Evolutionary conservation across 495 filamentous ascomycete species (phyloP).

Genomic region (Pseudevernia furfuracea): DNA sequence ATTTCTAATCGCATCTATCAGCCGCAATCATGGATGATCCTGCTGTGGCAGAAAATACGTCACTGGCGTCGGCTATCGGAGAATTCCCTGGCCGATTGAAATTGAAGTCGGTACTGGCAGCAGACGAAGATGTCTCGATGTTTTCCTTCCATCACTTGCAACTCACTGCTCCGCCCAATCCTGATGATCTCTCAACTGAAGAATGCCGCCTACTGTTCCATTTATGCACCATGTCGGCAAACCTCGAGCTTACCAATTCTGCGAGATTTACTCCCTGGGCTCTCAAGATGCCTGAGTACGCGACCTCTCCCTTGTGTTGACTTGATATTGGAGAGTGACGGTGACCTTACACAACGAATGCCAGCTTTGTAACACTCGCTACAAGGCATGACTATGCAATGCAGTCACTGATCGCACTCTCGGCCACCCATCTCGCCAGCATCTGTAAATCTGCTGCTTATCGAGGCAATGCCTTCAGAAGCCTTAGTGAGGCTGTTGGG

Average conservation of each 20-base stretch:
- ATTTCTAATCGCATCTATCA: neutral
- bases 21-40: neutral
- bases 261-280: neutral
- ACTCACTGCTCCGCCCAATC: neutral
- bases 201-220: conserved; percentile 6
- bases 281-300: conserved; percentile 1
- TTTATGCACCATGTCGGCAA: neutral
- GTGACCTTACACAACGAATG: neutral
- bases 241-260: neutral
- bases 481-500: neutral
- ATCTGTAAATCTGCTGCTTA: conserved; percentile 1
- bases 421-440: conserved; percentile 1
- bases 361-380: neutral
- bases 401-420: conserved; percentile 1
- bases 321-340: neutral
- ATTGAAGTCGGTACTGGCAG: conserved; percentile 1
- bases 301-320: neutral
- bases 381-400: neutral
- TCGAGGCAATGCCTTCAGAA: neutral
- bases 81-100: neutral
- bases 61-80: neutral
- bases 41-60: neutral
- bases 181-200: neutral
- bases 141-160: neutral
- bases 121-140: neutral